Base-by-base conservation (phyloP, 495 filamentous ascomycete genomes). In the Penicillium diatomitis region DNA sequence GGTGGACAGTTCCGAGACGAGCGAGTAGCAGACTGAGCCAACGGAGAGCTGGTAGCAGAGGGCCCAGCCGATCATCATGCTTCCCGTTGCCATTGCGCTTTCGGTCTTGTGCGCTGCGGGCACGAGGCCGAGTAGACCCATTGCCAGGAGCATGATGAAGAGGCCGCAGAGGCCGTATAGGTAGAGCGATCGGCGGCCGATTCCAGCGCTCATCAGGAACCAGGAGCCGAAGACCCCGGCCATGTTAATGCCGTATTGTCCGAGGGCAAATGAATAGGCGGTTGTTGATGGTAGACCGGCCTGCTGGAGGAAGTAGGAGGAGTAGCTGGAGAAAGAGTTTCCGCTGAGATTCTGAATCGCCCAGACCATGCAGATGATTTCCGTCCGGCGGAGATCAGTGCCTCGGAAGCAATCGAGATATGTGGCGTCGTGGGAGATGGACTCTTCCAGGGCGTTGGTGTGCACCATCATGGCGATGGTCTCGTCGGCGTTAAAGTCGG, bases 391-490 rank as follows among this genome's bases (percentile, higher is more conserved):
- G 12, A 80, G 68, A 52, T 91, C 82, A 10, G 77, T 77, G 4
- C 86, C 85, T 56, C 75, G 81, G 73, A 90, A 89, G 65, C 86
- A 86, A 54, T 90, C 86, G 48, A 74, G 52, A 55, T 85, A 87
- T 41, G 71, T 80, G 12, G 84, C 77, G 12, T 83, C 81, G 30
- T 66, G 67, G 28, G 82, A 84, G 48, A 82, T 81, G 32, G 83
- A 82, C 49, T 81, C 70, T 57, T 91, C 87, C 7, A 89, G 66
- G 0, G 83, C 83, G 9, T 82, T 85, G 6, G 86, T 88, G 54
- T 88, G 86, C 12, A 86, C 80, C 84, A 90, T 90, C 86, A 90
- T 89, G 45, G 85, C 75, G 33, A 91, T 71, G 0, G 84, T 87
- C 65, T 91, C 85, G 54, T 87, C 80, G 1, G 81, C 69, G 50